Conservation (phyloP, 345 rosid species). For the Gossypium rotundifolium region DNA sequence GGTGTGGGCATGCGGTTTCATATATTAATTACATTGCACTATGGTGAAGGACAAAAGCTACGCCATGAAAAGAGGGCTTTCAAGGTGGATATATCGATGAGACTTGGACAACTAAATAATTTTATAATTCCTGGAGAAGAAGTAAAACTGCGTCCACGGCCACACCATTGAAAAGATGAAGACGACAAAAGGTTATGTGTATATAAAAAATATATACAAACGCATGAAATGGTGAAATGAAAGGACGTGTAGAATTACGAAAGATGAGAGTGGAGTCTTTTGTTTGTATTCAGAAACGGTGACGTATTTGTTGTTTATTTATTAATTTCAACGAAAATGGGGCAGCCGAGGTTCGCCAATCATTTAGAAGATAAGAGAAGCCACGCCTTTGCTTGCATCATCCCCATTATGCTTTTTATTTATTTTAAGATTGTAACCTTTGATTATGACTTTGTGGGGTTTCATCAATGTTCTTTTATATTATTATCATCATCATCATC, state of each 20-base stretch:
- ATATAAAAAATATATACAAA: background rate
- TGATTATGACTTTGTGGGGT: background rate
- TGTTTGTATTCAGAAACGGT: background rate
- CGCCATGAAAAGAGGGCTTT: background rate
- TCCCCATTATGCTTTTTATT: background rate
- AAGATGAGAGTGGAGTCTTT: background rate
- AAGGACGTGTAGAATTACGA: background rate
- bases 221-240: background rate
- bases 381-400: conserved; percentile 2
- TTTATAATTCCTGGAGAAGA: background rate
- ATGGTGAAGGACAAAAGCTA: background rate
- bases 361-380: conserved; percentile 4
- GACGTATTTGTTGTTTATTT: background rate
- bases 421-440: background rate
- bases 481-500: no score
- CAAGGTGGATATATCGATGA: background rate
- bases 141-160: background rate
- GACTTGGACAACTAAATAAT: background rate
- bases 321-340: background rate
- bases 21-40: no score
- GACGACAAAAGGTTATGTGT: background rate
- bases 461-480: background rate
- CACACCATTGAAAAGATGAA: background rate
- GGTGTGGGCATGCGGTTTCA: background rate
- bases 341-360: background rate